Conservation (phyloP, 495 filamentous ascomycete genomes). For the Cercophora samala region DNA sequence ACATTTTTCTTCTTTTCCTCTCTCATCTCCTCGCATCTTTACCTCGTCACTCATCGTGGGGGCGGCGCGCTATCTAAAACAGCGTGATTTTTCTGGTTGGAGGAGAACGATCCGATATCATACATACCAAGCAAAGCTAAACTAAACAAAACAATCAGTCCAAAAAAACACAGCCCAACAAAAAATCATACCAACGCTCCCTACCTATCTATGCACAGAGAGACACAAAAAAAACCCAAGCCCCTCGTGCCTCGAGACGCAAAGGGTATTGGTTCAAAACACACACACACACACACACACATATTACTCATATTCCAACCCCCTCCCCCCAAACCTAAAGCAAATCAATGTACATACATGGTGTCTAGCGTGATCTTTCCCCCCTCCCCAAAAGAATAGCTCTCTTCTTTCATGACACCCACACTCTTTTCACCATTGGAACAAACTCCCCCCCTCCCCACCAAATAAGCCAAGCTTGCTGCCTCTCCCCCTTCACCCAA, state of each 20-base stretch:
- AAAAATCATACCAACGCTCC: no score
- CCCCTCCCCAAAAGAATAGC: neutral
- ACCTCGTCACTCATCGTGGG: neutral
- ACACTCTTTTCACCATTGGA: neutral
- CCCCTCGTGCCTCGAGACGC: slow-evolving; percentile 17
- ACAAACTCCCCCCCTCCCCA: neutral
- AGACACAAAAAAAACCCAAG: neutral
- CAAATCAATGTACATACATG: neutral
- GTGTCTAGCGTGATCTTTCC: neutral
- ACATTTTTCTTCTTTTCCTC: no score
- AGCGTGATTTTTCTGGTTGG: neutral
- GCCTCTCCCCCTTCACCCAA: neutral
- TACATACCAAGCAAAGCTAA: neutral
- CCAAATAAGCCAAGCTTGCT: neutral
- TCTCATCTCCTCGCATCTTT: neutral
- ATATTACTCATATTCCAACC: neutral
- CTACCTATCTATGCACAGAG: no score
- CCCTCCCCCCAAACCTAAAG: neutral
- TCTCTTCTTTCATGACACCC: neutral
- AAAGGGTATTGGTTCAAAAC: slow-evolving; percentile 17
- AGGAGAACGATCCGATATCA: neutral
- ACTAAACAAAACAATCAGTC: neutral
- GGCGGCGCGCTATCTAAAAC: neutral
- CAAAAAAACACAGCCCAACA: neutral
- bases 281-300: no score